These are phyloP conservation scores for Paramecium caudatum DNA, from an alignment of 73 alveolate species.

Conservation along the genomic window DNA sequence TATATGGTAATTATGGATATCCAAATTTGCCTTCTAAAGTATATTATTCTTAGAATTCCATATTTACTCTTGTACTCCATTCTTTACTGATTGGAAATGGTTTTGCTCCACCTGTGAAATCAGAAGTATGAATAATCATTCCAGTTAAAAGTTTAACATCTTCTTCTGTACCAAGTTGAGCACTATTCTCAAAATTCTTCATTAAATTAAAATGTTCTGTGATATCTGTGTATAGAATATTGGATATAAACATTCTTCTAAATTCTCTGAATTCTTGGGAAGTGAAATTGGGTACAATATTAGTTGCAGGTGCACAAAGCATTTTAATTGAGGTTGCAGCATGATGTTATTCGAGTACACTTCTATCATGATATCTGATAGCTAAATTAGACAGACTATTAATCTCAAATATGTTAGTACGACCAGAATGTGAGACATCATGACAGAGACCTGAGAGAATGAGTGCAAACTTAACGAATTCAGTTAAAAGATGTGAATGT, in stretches of 20 bases:
- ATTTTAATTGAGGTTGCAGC: conserved; percentile 90
- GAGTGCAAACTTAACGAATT: conserved; percentile 71
- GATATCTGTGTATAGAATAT: conserved; percentile 84
- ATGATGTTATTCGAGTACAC: conserved; percentile 94
- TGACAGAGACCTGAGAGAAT: conserved; percentile 85
- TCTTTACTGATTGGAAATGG: conserved; percentile 42
- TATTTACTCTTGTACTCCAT: conserved; percentile 71
- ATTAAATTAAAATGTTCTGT: conserved; percentile 72
- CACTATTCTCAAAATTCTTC: conserved; percentile 60
- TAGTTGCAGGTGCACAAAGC: conserved; percentile 76
- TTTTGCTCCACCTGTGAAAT: conserved; percentile 71
- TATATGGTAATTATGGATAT: conserved; percentile 58
- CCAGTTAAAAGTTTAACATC: conserved; percentile 69
- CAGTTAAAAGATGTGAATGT: conserved; percentile 1
- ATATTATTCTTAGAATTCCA: conserved; percentile 66
- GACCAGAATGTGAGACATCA: conserved; percentile 91
- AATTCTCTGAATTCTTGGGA: conserved; percentile 77
- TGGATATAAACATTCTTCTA: conserved; percentile 83
- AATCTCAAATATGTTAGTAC: conserved; percentile 83
- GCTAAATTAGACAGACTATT: conserved; percentile 85
- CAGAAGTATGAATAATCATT: conserved; percentile 75
- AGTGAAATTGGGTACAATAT: conserved; percentile 77
- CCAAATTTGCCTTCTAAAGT: conserved; percentile 73
- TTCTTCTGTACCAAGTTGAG: conserved; percentile 41
- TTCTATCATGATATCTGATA: conserved; percentile 88